phyloP scores from a whole-genome alignment of 139 green algal genomes.

The Axilococcus clingmanii region DNA sequence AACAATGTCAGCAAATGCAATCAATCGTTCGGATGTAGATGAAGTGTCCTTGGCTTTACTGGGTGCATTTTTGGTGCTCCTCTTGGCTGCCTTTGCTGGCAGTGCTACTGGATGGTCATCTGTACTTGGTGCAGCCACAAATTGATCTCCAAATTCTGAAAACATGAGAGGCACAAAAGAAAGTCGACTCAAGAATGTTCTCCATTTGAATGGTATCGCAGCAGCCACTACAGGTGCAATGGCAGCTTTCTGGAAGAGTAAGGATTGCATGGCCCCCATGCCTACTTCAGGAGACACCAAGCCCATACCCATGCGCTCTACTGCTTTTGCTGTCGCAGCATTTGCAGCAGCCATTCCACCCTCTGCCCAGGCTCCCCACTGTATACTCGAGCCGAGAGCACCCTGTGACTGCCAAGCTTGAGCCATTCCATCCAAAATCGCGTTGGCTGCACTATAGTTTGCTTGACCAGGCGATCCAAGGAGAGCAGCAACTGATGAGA shows the following conservation, averaged over 20 bases:
- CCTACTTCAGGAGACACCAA: not conserved
- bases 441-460: conserved; percentile 63
- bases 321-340: conserved; percentile 32
- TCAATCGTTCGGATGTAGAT: not conserved
- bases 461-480: conserved; percentile 67
- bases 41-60: not conserved
- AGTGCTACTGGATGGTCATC: not conserved
- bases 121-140: not conserved
- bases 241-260: no score
- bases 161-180: conserved; percentile 17
- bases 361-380: conserved; percentile 45
- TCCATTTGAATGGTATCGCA: conserved; percentile 39
- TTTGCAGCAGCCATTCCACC: conserved; percentile 15
- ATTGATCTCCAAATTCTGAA: conserved; percentile 4
- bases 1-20: conserved; percentile 21
- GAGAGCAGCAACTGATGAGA: conserved; percentile 61
- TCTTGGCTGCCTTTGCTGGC: not conserved
- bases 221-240: no score
- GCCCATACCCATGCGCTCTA: not conserved
- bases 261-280: conserved; percentile 6
- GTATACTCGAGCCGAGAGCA: conserved; percentile 19
- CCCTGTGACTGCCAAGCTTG: conserved; percentile 1
- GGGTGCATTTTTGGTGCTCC: not conserved
- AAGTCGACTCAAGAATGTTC: conserved; percentile 24
- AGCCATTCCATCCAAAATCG: conserved; percentile 36